Conservation (phyloP, 495 filamentous ascomycete genomes). For the Tuber calosporum region DNA sequence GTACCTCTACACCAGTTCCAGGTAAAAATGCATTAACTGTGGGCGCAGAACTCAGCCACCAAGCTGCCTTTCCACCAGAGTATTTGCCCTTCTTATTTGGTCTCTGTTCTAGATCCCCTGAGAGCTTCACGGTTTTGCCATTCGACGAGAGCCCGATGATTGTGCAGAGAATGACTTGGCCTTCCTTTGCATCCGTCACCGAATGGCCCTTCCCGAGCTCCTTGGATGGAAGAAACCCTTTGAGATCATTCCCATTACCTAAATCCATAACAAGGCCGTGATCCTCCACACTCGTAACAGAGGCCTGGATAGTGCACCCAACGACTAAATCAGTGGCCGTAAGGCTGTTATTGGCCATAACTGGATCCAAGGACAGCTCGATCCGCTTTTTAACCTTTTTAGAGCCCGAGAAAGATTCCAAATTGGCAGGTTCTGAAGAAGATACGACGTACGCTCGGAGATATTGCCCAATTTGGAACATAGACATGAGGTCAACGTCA, state of each 20-base stretch:
- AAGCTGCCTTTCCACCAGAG: slow-evolving; percentile 53
- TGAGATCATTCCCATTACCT: slow-evolving; percentile 60
- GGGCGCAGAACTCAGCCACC: slow-evolving; percentile 64
- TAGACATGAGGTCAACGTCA: slow-evolving; percentile 58
- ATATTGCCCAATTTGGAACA: slow-evolving; percentile 83
- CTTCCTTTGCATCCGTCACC: slow-evolving; percentile 61
- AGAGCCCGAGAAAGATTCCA: slow-evolving; percentile 14
- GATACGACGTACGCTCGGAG: slow-evolving; percentile 77
- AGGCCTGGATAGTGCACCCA: slow-evolving; percentile 73
- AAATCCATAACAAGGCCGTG: slow-evolving; percentile 93
- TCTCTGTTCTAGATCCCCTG: slow-evolving; percentile 57
- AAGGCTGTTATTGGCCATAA: slow-evolving; percentile 66
- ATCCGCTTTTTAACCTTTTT: slow-evolving; percentile 70
- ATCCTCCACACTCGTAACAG: slow-evolving; percentile 83
- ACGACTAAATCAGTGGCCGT: slow-evolving; percentile 60
- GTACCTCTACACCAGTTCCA: slow-evolving; percentile 76
- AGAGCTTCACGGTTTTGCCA: slow-evolving; percentile 79
- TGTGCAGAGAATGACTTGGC: slow-evolving; percentile 74
- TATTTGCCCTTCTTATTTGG: slow-evolving; percentile 54
- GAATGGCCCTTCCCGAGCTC: slow-evolving; percentile 60
- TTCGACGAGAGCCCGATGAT: slow-evolving; percentile 67
- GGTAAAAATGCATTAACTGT: slow-evolving; percentile 85
- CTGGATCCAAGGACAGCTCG: slow-evolving; percentile 73
- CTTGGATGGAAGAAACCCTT: slow-evolving; percentile 83
- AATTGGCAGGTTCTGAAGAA: slow-evolving; percentile 50